Evolutionary conservation across 164 flowering plant species (phyloP), one percentile per base, ranked within the genome.

Genomic region (Vitis cinerea): DNA sequence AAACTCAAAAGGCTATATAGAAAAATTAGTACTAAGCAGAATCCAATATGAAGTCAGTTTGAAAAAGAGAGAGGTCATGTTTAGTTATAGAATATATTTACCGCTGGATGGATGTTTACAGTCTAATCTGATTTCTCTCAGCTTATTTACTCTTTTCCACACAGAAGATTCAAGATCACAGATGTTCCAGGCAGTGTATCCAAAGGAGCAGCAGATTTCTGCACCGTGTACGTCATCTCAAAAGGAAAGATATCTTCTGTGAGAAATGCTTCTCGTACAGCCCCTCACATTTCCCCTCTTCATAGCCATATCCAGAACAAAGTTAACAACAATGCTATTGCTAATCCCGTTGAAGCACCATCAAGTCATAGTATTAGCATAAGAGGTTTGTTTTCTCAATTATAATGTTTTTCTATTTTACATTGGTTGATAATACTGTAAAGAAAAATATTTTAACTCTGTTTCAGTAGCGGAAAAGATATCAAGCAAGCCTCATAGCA

Each of bases 141-240:
- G 10, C 50, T 61, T 4, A 30, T 65, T 70, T 12, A 48, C 2
- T 57, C 47, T 57, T 51, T 50, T 9, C 27, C 19, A 9, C 57
- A 30, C 83, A 87, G 93, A 72, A 77, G 76, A 72, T 87, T 90
- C 75, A 90, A 79, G 79, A 64, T 59, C 3, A 19, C 75, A 44
- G 88, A 85, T 64, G 29, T 80, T 53, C 80, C 90, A 11, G 71
- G 73, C 49, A 74, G 69, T 60, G 78, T 87, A 10, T 79, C 85
- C 17, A 90, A 85, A 80, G 78, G 69, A 10, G 91, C 88, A 49
- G 93, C 96, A 6, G 96, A 90, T 74, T 90, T 87, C 79, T 88
- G 96, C 80, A 87, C 69, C 4, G 93, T 90, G 0, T 88, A 83
- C 70, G 81, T 85, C 62, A 84, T 90, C 70, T 78, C 87, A 70